phyloP scores from a whole-genome alignment of 257 asterid genomes.

The Penstemon barbatus region DNA sequence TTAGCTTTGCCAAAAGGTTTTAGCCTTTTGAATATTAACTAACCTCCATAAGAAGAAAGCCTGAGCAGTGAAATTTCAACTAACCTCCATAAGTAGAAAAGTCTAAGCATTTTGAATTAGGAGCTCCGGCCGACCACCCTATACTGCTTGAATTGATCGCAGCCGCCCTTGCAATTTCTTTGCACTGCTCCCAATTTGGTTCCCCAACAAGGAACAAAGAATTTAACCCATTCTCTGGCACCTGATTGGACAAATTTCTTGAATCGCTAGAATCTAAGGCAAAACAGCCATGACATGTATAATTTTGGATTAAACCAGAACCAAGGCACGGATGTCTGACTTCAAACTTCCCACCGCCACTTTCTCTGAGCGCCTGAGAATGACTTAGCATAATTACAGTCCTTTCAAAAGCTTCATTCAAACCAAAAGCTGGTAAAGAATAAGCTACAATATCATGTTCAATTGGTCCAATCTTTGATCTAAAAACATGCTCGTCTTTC shows the following conservation, averaged over 20 bases:
- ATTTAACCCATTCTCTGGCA: constrained; percentile 29
- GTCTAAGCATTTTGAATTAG: constrained; percentile 56
- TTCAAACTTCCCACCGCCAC: constrained; percentile 45
- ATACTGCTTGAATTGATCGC: constrained; percentile 61
- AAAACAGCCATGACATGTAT: constrained; percentile 68
- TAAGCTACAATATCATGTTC: constrained; percentile 54
- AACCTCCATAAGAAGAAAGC: constrained; percentile 65
- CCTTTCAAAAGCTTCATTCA: constrained; percentile 79
- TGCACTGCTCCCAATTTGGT: constrained; percentile 72
- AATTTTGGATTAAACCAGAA: constrained; percentile 52
- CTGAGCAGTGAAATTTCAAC: constrained; percentile 46
- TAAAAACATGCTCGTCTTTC: constrained; percentile 40
- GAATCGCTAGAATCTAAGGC: constrained; percentile 29
- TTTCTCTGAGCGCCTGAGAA: constrained; percentile 44
- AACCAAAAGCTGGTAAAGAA: constrained; percentile 72
- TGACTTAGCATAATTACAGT: constrained; percentile 62
- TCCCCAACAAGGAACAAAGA: constrained; percentile 55
- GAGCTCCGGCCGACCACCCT: constrained; percentile 32
- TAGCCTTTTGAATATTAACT: constrained; percentile 24
- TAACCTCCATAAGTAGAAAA: constrained; percentile 61
- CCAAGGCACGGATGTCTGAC: constrained; percentile 76
- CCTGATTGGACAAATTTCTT: constrained; percentile 22
- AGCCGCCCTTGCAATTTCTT: constrained; percentile 58
- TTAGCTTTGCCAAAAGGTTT: neutral
- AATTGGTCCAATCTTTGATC: constrained; percentile 52